Base-by-base conservation (phyloP, 768 basidiomycete species). In the Chalciporus pseudorubinellus region DNA sequence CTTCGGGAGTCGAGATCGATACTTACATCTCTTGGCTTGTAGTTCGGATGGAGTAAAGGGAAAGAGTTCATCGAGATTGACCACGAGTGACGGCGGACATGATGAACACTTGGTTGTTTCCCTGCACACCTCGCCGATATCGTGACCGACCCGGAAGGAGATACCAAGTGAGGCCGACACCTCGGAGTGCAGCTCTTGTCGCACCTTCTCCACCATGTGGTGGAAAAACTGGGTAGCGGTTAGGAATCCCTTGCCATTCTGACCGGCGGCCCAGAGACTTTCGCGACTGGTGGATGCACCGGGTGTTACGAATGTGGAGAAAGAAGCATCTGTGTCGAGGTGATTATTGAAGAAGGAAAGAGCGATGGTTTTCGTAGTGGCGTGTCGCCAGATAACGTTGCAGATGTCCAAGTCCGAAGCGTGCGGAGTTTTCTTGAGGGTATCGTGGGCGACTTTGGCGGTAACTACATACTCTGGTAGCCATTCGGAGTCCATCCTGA, bases 271-370 rank as follows among this genome's bases (percentile, higher is more conserved):
- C 51, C 50, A 61, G 13, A 46, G 43, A 26, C 52, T 60, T 22
- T 48, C 46, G 19, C 59, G 51, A 28, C 52, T 60, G 18, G 55
- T 61, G 38, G 52, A 48, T n/a, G 45, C 38, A n/a, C 60, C 56
- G 24, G 50, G 40, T 7, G 47, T 53, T 28, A 61, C 42, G 31
- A 59, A 59, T 6, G 57, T 59, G 5, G 46, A 6, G 29, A 39
- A 41, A 40, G 45, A 36, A 16, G 52, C 45, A 34, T 54, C 46
- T 18, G 39, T 36, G 12, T 59, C 52, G 26, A 59, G 28, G 39
- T 54, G 52, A 13, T 55, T 54, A 18, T 59, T 55, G 40, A 50
- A 56, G 12, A 59, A 42, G 6, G 55, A 48, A 21, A 59, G 51
- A 28, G 46, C 50, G 40, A 52, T 26, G 7, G 12, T 29, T 13